Evolutionary conservation across 2,329 filamentous ascomycete species (phyloP).

Genomic region (Nigrograna mackinnonii): DNA sequence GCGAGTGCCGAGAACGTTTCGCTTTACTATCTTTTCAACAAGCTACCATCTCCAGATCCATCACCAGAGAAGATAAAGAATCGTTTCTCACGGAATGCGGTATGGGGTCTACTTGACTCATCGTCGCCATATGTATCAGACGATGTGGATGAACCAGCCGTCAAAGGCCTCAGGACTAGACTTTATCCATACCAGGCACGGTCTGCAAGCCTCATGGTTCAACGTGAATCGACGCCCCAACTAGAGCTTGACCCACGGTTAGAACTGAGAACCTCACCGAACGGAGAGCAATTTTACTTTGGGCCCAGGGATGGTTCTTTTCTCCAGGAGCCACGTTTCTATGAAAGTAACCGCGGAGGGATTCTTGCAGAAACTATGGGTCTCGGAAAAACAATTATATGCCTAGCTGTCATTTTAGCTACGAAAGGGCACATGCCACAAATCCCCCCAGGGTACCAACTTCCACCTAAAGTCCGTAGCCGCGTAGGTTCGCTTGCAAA

Average conservation of each 20-base stretch:
- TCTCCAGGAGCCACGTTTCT: conserved; percentile 68
- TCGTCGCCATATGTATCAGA: conserved; percentile 37
- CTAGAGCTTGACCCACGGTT: conserved; percentile 75
- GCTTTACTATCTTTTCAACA: conserved; percentile 74
- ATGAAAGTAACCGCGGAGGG: conserved; percentile 75
- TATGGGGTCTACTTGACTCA: conserved; percentile 58
- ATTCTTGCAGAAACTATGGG: conserved; percentile 81
- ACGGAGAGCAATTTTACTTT: conserved; percentile 68
- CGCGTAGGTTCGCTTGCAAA: conserved; percentile 68
- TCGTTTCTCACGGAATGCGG: conserved; percentile 55
- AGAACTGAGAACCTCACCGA: conserved; percentile 61
- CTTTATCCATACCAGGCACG: conserved; percentile 80
- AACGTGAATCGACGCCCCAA: conserved; percentile 71
- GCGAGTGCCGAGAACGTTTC: conserved; percentile 53
- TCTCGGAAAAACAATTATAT: conserved; percentile 85
- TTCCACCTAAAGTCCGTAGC: conserved; percentile 45
- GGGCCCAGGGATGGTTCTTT: conserved; percentile 67
- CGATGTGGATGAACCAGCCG: conserved; percentile 23
- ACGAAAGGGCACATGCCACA: conserved; percentile 70
- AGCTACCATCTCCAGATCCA: conserved; percentile 69
- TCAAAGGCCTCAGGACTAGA: conserved; percentile 64
- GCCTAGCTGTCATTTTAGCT: conserved; percentile 70
- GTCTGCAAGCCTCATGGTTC: conserved; percentile 81
- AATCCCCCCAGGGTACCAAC: conserved; percentile 65
- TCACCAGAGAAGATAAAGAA: conserved; percentile 53